Percentiles rank a stretch among this genome's conserved stretches.
phyloP scores from a whole-genome alignment of 176 grass and related monocot genomes.

The Aegilops sharonensis region DNA sequence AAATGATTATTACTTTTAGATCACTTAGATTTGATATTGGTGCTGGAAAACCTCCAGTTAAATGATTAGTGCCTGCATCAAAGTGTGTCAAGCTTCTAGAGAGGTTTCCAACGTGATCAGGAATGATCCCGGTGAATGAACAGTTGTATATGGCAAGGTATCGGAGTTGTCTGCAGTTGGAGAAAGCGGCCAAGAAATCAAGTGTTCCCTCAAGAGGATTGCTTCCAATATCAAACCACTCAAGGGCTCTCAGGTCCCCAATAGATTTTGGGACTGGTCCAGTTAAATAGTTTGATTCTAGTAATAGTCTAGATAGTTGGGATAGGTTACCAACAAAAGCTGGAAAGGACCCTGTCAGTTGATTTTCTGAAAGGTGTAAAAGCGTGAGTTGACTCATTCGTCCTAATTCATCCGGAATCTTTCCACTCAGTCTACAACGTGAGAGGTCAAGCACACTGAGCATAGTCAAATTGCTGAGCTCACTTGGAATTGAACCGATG shows the following conservation, averaged over 20 bases:
- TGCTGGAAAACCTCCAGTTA: neutral
- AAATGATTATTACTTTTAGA: accelerated
- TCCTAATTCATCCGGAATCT: neutral
- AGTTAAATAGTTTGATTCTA: neutral
- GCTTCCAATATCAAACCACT: neutral
- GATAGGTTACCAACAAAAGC: neutral
- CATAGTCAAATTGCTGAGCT: neutral
- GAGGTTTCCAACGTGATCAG: neutral
- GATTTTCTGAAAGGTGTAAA: neutral
- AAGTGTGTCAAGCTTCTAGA: neutral
- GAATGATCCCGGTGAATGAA: neutral
- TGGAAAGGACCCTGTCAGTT: neutral
- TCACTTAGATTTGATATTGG: neutral
- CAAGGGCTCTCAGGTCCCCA: neutral
- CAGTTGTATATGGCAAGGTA: neutral
- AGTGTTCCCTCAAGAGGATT: neutral
- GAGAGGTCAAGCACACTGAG: neutral
- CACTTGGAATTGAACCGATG: neutral
- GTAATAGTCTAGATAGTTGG: neutral
- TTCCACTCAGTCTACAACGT: neutral
- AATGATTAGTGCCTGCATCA: accelerated
- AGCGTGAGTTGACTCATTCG: neutral
- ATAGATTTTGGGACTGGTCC: neutral
- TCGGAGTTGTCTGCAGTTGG: neutral
- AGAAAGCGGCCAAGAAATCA: neutral